A percentile compares a stretch with the other conserved stretches of the same genome.
phyloP scores from a whole-genome alignment of 1,139 yeast genomes.

The Wickerhamiella infanticola region DNA sequence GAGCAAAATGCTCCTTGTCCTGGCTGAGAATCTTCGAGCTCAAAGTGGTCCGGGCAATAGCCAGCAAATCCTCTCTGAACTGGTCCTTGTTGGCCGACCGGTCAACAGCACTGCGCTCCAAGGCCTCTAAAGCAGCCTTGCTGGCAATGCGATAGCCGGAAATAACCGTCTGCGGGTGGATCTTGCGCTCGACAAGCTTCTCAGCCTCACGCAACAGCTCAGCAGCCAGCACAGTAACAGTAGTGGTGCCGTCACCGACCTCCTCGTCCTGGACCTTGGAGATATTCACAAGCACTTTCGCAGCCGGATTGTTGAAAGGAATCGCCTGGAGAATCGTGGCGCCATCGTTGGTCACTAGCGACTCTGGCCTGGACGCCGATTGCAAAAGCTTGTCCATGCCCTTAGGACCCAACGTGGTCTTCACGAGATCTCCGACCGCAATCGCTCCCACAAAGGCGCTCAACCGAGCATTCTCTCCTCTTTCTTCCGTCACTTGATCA shows the following conservation, averaged over 20 bases:
- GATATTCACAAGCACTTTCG: constrained; percentile 87
- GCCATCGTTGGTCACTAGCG: constrained; percentile 91
- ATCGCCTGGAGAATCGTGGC: constrained; percentile 91
- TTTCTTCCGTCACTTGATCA: constrained; percentile 93
- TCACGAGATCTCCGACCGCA: constrained; percentile 95
- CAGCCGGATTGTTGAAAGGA: constrained; percentile 96
- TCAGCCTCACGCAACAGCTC: constrained; percentile 93
- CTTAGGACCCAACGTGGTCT: constrained; percentile 92
- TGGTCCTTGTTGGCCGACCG: constrained; percentile 43
- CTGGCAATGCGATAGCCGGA: constrained; percentile 91
- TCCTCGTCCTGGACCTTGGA: constrained; percentile 97
- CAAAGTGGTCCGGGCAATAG: constrained; percentile 85
- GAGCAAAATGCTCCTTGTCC: constrained; percentile 78
- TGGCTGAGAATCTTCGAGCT: constrained; percentile 90
- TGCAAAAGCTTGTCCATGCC: constrained; percentile 96
- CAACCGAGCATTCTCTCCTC: constrained; percentile 88
- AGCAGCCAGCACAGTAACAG: constrained; percentile 89
- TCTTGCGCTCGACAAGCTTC: constrained; percentile 75
- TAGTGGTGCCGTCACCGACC: constrained; percentile 97
- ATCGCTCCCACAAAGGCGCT: constrained; percentile 95
- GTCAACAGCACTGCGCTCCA: constrained; percentile 65
- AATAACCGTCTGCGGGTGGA: constrained; percentile 94
- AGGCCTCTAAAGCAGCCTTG: constrained; percentile 64
- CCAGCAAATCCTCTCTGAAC: constrained; percentile 63
- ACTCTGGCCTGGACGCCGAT: constrained; percentile 53